Base-by-base conservation (phyloP, 495 filamentous ascomycete species). In the Aspergillus haitiensis region DNA sequence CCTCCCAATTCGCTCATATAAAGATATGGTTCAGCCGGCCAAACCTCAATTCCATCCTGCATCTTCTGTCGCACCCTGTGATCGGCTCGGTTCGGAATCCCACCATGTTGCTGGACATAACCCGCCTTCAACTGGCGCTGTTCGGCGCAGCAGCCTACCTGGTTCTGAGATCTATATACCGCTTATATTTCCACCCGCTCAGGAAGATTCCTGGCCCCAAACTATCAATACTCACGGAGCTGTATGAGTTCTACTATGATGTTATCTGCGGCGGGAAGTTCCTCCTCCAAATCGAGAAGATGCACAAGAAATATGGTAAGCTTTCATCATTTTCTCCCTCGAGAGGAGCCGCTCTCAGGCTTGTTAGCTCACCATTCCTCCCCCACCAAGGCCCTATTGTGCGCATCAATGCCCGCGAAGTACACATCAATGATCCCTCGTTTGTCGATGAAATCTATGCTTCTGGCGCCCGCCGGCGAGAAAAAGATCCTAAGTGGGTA, bases 171-270 rank as follows among this genome's bases (percentile, higher is more conserved):
- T 40, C 44, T 3, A 39, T 51, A 0, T 58, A 58, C 34, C 55
- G 55, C 35, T 37, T 58, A 7, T 57, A 49, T 47, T 50, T 57
- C 55, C 55, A 57, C 16, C 55, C 46, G 0, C 46, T 58, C 7
- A 42, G 33, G 16, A 27, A 42, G 11, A 77, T 82, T 32, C 81
- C 81, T 7, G 82, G 80, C 0, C 77, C 79, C 0, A 78, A 73
- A 62, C 61, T 83, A 6, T 75, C 81, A 0, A 78, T 75, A 0
- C 60, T 67, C 6, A 77, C 76, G 8, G 73, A 72, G 21, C 58
- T 75, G 31, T 80, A 79, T 37, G 82, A 85, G 51, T 77, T 78
- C 40, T 84, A 81, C 61, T 78, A 80, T 46, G 79, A 84, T 58
- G 64, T 81, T 15, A 60, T 79, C 32, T 66, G 73, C 12, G 61